Evolutionary conservation across 805 yeast species (phyloP), one percentile per base, ranked within the genome.

Genomic region (Ogataea paradorogensis): DNA sequence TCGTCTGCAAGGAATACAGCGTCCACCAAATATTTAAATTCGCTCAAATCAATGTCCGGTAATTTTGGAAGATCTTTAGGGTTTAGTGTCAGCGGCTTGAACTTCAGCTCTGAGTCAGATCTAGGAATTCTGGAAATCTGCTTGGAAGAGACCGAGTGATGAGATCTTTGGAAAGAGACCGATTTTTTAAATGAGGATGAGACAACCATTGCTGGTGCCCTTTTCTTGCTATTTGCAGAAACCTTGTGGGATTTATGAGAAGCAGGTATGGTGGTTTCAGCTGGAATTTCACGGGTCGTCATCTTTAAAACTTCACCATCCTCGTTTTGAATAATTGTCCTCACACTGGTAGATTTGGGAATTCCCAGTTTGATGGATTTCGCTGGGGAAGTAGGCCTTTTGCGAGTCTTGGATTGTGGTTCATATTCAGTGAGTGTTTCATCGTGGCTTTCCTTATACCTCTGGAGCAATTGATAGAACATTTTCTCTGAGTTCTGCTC

Each of bases 101-200:
- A 21, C 27, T 24, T 30, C 25, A 16, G 21, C 14, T 6, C 15
- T 7, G 30, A 15, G 5, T 15, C 9, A 6, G 35, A 23, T 9
- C 11, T 28, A 5, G 37, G 16, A 14, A 18, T 16, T 14, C 9
- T 26, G 5, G 21, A 31, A 4, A 36, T 15, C 14, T 28, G 28
- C 22, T 27, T 24, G 11, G 45, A 43, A 23, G 26, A 35, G n/a
- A 43, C 30, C 15, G 41, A 37, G 5, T 37, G 42, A 13, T 45
- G 44, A 37, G 44, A 50, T 16, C 38, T 46, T 16, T 62, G 66
- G 50, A 70, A 73, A 0, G 77, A 70, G n/a, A 71, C 71, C 0
- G 74, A 67, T 53, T 66, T 72, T 48, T 67, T 73, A 41, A 67
- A 73, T 4, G 78, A 69, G 7, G 78, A 71, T 2, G 79, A 62